These are phyloP conservation scores for Cladosporium colombiae DNA, from an alignment of 2,329 filamentous ascomycete genomes.

Conservation along the genomic window DNA sequence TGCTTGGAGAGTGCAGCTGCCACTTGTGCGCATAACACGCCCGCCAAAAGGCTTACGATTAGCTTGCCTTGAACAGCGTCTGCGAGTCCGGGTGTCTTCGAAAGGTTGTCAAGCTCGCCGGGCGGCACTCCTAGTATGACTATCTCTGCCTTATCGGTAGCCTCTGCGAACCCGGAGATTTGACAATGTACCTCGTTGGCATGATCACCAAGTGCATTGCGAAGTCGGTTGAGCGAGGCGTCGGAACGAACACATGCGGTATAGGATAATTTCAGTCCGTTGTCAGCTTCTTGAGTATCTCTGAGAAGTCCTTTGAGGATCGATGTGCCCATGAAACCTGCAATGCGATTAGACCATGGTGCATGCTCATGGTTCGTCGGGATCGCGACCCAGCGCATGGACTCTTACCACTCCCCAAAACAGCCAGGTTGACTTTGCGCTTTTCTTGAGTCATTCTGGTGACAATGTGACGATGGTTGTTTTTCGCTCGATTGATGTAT, in stretches of 20 bases:
- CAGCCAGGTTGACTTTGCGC: neutral
- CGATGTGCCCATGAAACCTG: slow-evolving; percentile 31
- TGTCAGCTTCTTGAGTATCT: neutral
- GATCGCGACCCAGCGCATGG: neutral
- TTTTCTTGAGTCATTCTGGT: neutral
- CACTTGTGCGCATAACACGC: slow-evolving; percentile 25
- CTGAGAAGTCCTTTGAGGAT: slow-evolving; percentile 25
- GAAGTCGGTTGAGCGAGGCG: slow-evolving; percentile 21
- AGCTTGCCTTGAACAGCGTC: slow-evolving; percentile 24
- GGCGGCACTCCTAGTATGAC: slow-evolving; percentile 28
- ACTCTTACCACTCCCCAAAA: slow-evolving; percentile 13
- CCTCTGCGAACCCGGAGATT: slow-evolving; percentile 17
- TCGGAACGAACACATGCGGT: slow-evolving; percentile 22
- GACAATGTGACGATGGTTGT: neutral
- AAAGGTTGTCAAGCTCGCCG: slow-evolving; percentile 22
- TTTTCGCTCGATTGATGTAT: neutral
- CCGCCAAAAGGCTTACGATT: slow-evolving; percentile 29
- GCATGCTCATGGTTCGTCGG: neutral
- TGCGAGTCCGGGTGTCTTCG: slow-evolving; percentile 20
- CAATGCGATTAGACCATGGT: neutral
- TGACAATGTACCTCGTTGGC: slow-evolving; percentile 18
- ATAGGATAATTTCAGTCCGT: slow-evolving; percentile 20
- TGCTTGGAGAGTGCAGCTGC: slow-evolving; percentile 16
- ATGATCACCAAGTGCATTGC: slow-evolving; percentile 12
- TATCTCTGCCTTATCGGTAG: slow-evolving; percentile 23